Evolutionary conservation across 2,329 filamentous ascomycete species (phyloP).

Genomic region (Pseudogymnoascus sp.): DNA sequence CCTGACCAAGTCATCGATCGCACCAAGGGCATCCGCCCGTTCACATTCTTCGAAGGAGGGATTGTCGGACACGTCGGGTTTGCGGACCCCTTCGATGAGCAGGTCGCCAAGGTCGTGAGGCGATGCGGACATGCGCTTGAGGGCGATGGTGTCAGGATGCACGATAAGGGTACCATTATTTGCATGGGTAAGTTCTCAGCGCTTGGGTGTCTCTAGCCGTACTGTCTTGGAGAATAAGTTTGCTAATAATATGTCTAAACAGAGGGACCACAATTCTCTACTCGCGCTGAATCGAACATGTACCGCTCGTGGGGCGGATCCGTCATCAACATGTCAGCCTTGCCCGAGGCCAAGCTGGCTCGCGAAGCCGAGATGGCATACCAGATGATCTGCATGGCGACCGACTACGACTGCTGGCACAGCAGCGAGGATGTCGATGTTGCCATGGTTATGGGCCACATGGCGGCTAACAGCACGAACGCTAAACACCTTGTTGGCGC

Average conservation of each 20-base stretch:
- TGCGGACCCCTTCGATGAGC: slow-evolving; percentile 85
- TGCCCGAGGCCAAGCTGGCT: slow-evolving; percentile 93
- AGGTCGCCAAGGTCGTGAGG: slow-evolving; percentile 68
- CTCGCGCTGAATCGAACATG: slow-evolving; percentile 88
- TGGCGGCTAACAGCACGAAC: slow-evolving; percentile 87
- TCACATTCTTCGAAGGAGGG: slow-evolving; percentile 91
- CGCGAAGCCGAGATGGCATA: slow-evolving; percentile 94
- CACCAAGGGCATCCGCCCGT: slow-evolving; percentile 84
- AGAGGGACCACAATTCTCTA: slow-evolving; percentile 98
- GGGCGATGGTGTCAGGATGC: slow-evolving; percentile 76
- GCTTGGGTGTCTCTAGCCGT: slow-evolving; percentile 3
- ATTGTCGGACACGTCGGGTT: slow-evolving; percentile 93
- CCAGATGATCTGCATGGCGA: slow-evolving; percentile 99
- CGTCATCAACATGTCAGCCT: slow-evolving; percentile 96
- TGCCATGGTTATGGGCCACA: slow-evolving; percentile 93
- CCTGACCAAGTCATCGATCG: slow-evolving; percentile 96
- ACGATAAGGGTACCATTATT: slow-evolving; percentile 76
- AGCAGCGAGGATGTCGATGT: slow-evolving; percentile 78
- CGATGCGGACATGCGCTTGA: slow-evolving; percentile 67
- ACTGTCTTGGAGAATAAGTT: background rate
- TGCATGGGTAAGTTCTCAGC: slow-evolving; percentile 67
- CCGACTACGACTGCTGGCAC: slow-evolving; percentile 99
- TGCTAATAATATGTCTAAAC: slow-evolving; percentile 6
- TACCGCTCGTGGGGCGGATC: slow-evolving; percentile 90
- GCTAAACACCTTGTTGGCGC: slow-evolving; percentile 77